phyloP scores from a whole-genome alignment of 176 grass and related monocot genomes.

The Oryza meyeriana region DNA sequence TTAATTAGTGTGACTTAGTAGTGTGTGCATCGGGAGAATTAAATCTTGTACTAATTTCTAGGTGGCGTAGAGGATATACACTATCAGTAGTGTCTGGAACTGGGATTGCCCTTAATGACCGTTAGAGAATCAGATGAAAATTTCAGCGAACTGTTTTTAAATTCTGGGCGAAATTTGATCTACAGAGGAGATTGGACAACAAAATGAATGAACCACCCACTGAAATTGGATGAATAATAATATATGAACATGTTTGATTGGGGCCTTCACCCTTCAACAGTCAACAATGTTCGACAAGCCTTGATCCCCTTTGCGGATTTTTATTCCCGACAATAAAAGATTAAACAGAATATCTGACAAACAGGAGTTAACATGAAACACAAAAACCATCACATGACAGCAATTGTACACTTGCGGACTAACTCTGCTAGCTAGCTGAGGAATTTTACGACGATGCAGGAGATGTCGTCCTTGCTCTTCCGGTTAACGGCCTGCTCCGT shows the following conservation, averaged over 20 bases:
- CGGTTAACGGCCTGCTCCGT: constrained; percentile 62
- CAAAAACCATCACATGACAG: constrained; percentile 6
- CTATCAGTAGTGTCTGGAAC: too few relatives aligned
- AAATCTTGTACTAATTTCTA: too few relatives aligned
- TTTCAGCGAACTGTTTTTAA: neutral
- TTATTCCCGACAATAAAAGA: constrained; percentile 16
- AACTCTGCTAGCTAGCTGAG: constrained; percentile 43
- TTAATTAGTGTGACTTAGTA: too few relatives aligned
- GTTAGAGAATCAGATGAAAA: neutral
- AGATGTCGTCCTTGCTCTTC: constrained; percentile 97
- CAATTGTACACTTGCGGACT: constrained; percentile 11
- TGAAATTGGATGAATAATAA: neutral
- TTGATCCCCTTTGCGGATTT: constrained; percentile 19
- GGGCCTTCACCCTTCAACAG: constrained; percentile 22
- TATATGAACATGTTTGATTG: constrained; percentile 4
- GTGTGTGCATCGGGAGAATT: too few relatives aligned
- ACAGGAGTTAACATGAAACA: neutral
- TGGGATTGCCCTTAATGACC: too few relatives aligned
- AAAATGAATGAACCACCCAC: neutral
- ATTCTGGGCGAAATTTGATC: neutral
- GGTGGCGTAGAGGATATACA: too few relatives aligned
- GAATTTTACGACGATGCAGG: constrained; percentile 79
- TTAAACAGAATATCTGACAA: neutral
- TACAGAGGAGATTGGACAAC: neutral
- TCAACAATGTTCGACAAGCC: constrained; percentile 29